These are phyloP conservation scores for Colletotrichum camelliae DNA, from an alignment of 2,329 filamentous ascomycete genomes.

Conservation along the genomic window DNA sequence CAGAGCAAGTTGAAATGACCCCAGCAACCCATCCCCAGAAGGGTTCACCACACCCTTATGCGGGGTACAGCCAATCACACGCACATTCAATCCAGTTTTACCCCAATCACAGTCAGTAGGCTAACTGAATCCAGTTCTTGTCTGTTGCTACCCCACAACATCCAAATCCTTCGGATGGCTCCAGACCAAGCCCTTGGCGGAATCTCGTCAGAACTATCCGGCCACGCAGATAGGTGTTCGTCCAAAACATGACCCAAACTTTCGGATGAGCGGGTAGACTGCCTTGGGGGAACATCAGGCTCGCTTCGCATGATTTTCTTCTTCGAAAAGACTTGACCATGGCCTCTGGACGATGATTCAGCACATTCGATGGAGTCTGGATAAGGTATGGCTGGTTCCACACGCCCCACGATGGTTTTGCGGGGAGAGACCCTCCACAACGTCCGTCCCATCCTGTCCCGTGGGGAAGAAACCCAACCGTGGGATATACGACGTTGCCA, in stretches of 20 bases:
- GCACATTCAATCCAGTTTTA: neutral
- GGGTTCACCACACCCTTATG: neutral
- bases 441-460: neutral
- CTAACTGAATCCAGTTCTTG: neutral
- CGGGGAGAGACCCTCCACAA: neutral
- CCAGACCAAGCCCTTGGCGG: neutral
- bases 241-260: neutral
- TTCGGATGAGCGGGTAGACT: neutral
- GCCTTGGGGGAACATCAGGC: neutral
- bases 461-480: neutral
- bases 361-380: neutral
- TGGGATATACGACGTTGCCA: neutral
- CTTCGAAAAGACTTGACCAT: neutral
- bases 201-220: neutral
- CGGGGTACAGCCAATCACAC: neutral
- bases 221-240: neutral
- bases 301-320: neutral
- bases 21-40: neutral
- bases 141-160: neutral
- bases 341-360: neutral
- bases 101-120: neutral
- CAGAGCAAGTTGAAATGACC: neutral
- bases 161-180: neutral
- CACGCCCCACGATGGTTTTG: neutral
- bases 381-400: conserved; percentile 3